phyloP scores from a whole-genome alignment of 495 filamentous ascomycete genomes.

The Neurospora sp. region DNA sequence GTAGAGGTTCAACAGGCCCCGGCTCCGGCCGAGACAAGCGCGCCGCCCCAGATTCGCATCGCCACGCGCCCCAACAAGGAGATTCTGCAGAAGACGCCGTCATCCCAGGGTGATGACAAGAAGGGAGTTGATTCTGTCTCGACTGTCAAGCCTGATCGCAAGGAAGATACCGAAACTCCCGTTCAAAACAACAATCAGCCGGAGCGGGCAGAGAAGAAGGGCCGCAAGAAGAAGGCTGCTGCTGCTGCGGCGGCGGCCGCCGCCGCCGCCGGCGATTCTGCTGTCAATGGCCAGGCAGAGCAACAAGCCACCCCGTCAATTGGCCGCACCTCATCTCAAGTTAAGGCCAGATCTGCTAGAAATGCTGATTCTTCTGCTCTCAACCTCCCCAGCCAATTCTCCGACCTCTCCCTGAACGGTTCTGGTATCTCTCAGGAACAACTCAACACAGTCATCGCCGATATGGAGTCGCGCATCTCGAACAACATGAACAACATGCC shows the following conservation, averaged over 20 bases:
- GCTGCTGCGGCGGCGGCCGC: slow-evolving; percentile 21
- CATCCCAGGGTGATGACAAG: slow-evolving; percentile 21
- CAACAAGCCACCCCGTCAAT: slow-evolving; percentile 6
- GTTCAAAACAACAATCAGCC: slow-evolving; percentile 16
- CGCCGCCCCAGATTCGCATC: slow-evolving; percentile 25
- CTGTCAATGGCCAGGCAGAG: slow-evolving; percentile 3
- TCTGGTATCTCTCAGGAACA: slow-evolving; percentile 29
- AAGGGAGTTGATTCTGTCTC: slow-evolving; percentile 15
- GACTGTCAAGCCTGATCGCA: slow-evolving; percentile 29
- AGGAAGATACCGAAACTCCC: slow-evolving; percentile 30
- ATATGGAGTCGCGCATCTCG: slow-evolving; percentile 35
- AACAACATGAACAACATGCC: slow-evolving; percentile 36
- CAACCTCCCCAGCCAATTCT: slow-evolving; percentile 5
- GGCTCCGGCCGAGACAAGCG: slow-evolving; percentile 1
- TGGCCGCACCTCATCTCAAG: slow-evolving; percentile 12
- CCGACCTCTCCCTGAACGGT: slow-evolving; percentile 7
- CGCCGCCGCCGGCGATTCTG: slow-evolving; percentile 21
- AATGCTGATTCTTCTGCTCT: slow-evolving; percentile 12
- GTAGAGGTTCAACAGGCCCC: slow-evolving; percentile 18
- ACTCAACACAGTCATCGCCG: slow-evolving; percentile 32
- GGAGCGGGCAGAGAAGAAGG: slow-evolving; percentile 37
- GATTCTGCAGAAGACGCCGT: slow-evolving; percentile 19
- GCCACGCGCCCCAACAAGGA: slow-evolving; percentile 32
- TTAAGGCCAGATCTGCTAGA: slow-evolving; percentile 20
- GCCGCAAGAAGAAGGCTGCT: slow-evolving; percentile 36